Evolutionary conservation across 2,329 filamentous ascomycete genomes (phyloP).

Genomic region (Aspergillus cejpii): DNA sequence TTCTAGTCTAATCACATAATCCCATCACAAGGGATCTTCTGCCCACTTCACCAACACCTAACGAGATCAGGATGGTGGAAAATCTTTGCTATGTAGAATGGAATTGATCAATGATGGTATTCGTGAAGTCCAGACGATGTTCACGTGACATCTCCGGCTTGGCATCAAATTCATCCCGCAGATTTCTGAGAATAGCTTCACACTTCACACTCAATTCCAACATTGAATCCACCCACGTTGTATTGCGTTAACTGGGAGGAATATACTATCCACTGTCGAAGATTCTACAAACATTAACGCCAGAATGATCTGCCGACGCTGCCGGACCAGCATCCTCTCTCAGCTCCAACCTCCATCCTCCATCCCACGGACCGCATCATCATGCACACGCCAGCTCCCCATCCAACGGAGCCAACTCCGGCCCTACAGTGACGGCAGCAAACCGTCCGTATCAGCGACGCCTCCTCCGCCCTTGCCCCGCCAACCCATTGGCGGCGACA

Average conservation of each 20-base stretch:
- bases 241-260: no score
- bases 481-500: constrained; percentile 27
- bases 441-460: constrained; percentile 23
- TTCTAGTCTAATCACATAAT: no score
- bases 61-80: no score
- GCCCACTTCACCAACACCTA: no score
- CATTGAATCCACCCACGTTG: background rate
- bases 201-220: constrained; percentile 6
- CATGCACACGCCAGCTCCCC: constrained; percentile 26
- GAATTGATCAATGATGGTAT: no score
- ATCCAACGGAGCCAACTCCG: constrained; percentile 28
- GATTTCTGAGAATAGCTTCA: constrained; percentile 23
- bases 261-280: no score
- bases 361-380: constrained; percentile 23
- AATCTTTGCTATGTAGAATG: no score
- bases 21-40: no score
- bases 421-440: constrained; percentile 30
- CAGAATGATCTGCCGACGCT: constrained; percentile 39
- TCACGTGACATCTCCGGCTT: constrained; percentile 34
- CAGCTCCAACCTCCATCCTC: constrained; percentile 31
- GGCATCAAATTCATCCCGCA: constrained; percentile 35
- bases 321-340: constrained; percentile 36
- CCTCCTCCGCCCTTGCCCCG: constrained; percentile 30
- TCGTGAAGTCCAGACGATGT: no score
- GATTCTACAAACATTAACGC: no score